These are phyloP conservation scores for Gaeumannomyces sp. DNA, from an alignment of 2,329 filamentous ascomycete genomes.

Conservation along the genomic window DNA sequence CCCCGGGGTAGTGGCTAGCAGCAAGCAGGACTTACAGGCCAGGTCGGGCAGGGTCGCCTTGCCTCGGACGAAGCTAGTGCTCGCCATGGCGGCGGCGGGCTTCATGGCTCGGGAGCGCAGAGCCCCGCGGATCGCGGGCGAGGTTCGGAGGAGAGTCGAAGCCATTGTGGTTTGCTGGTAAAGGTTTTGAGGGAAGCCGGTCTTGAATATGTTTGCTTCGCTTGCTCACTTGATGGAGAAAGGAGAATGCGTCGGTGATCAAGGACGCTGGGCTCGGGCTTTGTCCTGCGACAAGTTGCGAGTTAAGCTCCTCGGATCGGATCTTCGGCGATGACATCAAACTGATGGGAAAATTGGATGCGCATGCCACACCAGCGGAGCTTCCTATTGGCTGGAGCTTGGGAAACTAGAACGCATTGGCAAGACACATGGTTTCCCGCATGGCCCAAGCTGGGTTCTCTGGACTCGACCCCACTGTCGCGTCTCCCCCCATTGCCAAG, in stretches of 20 bases:
- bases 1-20: neutral
- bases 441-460: neutral
- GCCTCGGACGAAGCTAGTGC: slow-evolving; percentile 71
- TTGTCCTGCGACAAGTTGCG: neutral
- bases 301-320: neutral
- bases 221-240: neutral
- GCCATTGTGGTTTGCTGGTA: slow-evolving; percentile 52
- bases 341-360: slow-evolving; percentile 3
- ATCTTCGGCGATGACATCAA: slow-evolving; percentile 11
- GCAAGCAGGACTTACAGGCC: slow-evolving; percentile 34
- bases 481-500: neutral
- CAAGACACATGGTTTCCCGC: too few species aligned
- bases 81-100: slow-evolving; percentile 58
- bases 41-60: slow-evolving; percentile 94
- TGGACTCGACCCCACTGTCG: neutral
- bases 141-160: slow-evolving; percentile 65
- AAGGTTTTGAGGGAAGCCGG: neutral
- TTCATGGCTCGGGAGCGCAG: slow-evolving; percentile 61
- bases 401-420: too few species aligned
- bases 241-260: neutral
- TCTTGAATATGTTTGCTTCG: neutral
- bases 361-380: neutral
- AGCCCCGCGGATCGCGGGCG: slow-evolving; percentile 61
- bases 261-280: neutral
- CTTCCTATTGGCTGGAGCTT: neutral